A percentile compares a stretch with the other conserved stretches of the same genome.
phyloP scores from a whole-genome alignment of 2,329 filamentous ascomycete species.

The Diaporthe vexans region DNA sequence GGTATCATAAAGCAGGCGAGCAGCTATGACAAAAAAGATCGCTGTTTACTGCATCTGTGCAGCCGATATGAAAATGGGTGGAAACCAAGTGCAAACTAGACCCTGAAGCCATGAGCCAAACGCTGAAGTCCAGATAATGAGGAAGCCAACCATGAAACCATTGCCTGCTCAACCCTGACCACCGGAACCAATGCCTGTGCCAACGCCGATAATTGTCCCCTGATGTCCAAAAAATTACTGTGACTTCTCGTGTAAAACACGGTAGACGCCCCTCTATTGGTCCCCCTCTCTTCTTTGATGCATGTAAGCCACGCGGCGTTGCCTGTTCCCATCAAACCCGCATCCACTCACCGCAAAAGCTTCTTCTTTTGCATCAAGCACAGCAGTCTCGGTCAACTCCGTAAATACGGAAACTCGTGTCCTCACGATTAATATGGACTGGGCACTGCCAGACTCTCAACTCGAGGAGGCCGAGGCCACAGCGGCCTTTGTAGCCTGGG shows the following conservation, averaged over 20 bases:
- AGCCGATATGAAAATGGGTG: neutral
- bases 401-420: neutral
- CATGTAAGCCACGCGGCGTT: neutral
- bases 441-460: neutral
- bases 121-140: slow-evolving; percentile 26
- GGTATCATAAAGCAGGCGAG: slow-evolving; percentile 30
- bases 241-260: neutral
- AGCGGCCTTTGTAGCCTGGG: slow-evolving; percentile 49
- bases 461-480: neutral
- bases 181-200: slow-evolving; percentile 23
- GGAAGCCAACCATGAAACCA: slow-evolving; percentile 25
- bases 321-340: neutral
- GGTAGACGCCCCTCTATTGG: neutral
- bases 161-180: slow-evolving; percentile 15
- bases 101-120: slow-evolving; percentile 10
- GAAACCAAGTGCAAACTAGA: neutral
- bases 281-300: slow-evolving; percentile 9
- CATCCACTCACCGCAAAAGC: neutral
- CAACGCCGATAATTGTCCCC: slow-evolving; percentile 14
- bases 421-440: too few relatives aligned
- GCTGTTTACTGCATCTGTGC: slow-evolving; percentile 2
- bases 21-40: slow-evolving; percentile 3
- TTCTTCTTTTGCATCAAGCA: neutral
- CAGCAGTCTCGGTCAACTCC: neutral
- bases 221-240: slow-evolving; percentile 11